These are phyloP conservation scores for Hypoxylon sp. DNA, from an alignment of 2,329 filamentous ascomycete genomes.

Conservation along the genomic window DNA sequence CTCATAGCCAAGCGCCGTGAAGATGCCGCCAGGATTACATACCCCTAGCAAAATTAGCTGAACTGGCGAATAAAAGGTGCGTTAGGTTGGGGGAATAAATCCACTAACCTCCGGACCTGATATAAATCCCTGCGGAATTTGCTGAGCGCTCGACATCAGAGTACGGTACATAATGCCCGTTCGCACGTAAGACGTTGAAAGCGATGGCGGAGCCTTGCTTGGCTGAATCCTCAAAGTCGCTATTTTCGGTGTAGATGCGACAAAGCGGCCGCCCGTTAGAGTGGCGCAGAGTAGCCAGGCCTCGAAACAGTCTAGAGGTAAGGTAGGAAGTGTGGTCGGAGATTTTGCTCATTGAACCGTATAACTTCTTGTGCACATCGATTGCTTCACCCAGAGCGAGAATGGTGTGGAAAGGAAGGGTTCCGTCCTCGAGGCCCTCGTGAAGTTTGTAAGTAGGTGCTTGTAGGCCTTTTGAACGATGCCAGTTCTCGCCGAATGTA, in stretches of 20 bases:
- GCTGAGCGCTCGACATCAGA: constrained; percentile 70
- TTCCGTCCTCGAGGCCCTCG: constrained; percentile 75
- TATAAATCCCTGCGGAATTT: constrained; percentile 67
- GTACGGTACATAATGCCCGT: constrained; percentile 68
- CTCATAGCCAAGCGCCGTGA: constrained; percentile 63
- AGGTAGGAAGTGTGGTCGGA: constrained; percentile 70
- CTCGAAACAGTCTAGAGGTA: constrained; percentile 62
- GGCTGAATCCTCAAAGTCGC: constrained; percentile 63
- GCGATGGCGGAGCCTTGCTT: constrained; percentile 73
- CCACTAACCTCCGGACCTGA: constrained; percentile 67
- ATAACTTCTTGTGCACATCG: constrained; percentile 67
- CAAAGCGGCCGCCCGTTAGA: constrained; percentile 65
- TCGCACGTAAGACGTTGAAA: constrained; percentile 70
- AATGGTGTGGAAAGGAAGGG: constrained; percentile 74
- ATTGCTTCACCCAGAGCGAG: constrained; percentile 72
- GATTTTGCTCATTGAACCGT: constrained; percentile 69
- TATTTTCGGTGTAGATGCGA: constrained; percentile 67
- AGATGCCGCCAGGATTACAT: constrained; percentile 63
- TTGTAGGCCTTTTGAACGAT: constrained; percentile 64
- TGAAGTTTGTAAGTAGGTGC: constrained; percentile 62
- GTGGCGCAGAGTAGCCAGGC: constrained; percentile 64
- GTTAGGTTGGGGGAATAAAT: constrained; percentile 7
- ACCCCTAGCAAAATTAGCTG: constrained; percentile 54
- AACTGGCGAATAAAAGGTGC: constrained; percentile 10
- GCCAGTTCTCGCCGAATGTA: constrained; percentile 65